Evolutionary conservation across 805 yeast genomes (phyloP).

Genomic region (Brettanomyces anomalus): DNA sequence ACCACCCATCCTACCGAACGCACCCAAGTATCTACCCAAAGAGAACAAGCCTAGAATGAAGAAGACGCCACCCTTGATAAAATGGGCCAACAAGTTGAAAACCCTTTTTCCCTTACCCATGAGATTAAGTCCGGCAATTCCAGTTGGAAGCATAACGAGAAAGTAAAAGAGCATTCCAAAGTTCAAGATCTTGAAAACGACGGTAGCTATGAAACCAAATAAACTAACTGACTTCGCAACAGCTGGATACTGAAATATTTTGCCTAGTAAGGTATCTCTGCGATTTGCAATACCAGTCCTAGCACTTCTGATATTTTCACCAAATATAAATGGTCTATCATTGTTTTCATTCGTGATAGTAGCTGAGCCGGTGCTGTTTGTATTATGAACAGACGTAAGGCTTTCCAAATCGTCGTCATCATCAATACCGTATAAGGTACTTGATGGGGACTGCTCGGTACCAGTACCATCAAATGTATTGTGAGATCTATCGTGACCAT

Average conservation of each 20-base stretch:
- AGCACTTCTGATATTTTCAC: neutral
- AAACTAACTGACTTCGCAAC: slow-evolving; percentile 9
- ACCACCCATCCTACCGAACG: slow-evolving; percentile 67
- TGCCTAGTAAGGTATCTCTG: slow-evolving; percentile 24
- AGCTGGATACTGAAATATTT: slow-evolving; percentile 25
- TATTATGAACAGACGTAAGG: neutral
- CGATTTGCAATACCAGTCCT: neutral
- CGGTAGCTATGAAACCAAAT: slow-evolving; percentile 24
- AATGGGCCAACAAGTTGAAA: slow-evolving; percentile 85
- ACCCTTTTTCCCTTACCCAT: slow-evolving; percentile 61
- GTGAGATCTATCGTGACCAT: no score
- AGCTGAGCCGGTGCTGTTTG: neutral
- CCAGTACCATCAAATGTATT: neutral
- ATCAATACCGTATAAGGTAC: slow-evolving; percentile 25
- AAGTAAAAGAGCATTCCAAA: slow-evolving; percentile 58
- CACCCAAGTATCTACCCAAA: slow-evolving; percentile 84
- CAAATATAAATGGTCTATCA: neutral
- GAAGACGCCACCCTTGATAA: slow-evolving; percentile 93
- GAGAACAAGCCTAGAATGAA: slow-evolving; percentile 65
- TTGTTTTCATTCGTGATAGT: neutral
- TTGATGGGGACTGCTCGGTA: slow-evolving; percentile 22
- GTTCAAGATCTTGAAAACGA: slow-evolving; percentile 44
- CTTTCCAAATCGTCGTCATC: slow-evolving; percentile 10
- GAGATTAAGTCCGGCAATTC: slow-evolving; percentile 56
- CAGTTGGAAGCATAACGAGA: slow-evolving; percentile 44